phyloP scores from a whole-genome alignment of 2,329 filamentous ascomycete species.

The Diplodia sapinea region DNA sequence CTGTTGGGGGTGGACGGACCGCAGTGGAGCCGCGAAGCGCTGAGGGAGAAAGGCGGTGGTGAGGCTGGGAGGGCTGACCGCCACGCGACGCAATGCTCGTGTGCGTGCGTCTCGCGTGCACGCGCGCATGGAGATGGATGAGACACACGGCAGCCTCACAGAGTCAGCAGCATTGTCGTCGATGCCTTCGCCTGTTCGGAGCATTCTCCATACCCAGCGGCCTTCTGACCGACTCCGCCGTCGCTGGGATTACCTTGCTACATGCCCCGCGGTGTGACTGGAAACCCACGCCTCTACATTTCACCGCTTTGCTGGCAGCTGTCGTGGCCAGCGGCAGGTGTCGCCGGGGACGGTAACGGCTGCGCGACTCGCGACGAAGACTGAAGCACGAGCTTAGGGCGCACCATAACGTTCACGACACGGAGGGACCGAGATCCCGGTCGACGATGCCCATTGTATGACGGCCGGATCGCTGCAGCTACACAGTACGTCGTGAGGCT shows the following conservation, averaged over 20 bases:
- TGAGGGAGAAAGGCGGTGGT: not conserved
- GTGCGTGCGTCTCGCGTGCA: slow-evolving; percentile 15
- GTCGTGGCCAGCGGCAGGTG: slow-evolving; percentile 12
- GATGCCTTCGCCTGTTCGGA: slow-evolving; percentile 15
- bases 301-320: slow-evolving; percentile 25
- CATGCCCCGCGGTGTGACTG: slow-evolving; percentile 19
- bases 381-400: slow-evolving; percentile 14
- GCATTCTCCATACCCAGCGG: slow-evolving; percentile 16
- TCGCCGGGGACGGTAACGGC: slow-evolving; percentile 6
- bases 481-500: not conserved
- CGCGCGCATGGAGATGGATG: slow-evolving; percentile 19
- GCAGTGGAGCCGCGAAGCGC: slow-evolving; percentile 24
- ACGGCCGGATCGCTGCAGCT: slow-evolving; percentile 9
- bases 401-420: slow-evolving; percentile 29
- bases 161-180: slow-evolving; percentile 5
- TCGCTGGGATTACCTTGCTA: slow-evolving; percentile 13
- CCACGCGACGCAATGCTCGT: slow-evolving; percentile 3
- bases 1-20: slow-evolving; percentile 21
- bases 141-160: slow-evolving; percentile 24
- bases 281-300: slow-evolving; percentile 13
- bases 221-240: slow-evolving; percentile 14
- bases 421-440: slow-evolving; percentile 20
- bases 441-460: slow-evolving; percentile 20
- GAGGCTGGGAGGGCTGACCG: slow-evolving; percentile 19
- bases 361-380: slow-evolving; percentile 3